A percentile compares a stretch with the other conserved stretches of the same genome.
These are phyloP conservation scores for Sporothrix mexicana DNA, from an alignment of 2,329 filamentous ascomycete genomes.

Conservation along the genomic window DNA sequence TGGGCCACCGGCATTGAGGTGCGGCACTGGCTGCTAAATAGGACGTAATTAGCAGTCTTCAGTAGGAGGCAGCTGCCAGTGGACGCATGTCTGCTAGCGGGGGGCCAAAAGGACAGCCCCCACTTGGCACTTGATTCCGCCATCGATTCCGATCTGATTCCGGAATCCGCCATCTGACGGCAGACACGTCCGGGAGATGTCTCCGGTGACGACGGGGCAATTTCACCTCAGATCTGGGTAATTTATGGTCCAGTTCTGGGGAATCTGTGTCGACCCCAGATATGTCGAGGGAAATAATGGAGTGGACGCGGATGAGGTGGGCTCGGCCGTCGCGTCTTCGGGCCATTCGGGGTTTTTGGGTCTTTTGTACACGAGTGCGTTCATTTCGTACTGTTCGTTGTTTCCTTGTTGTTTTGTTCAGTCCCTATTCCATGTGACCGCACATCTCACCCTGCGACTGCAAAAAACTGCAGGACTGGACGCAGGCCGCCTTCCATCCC, in stretches of 20 bases:
- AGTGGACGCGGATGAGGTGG: background rate
- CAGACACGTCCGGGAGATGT: background rate
- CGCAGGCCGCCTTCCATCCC: background rate
- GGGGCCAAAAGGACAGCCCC: background rate
- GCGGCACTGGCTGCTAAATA: constrained; percentile 1
- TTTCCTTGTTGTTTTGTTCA: background rate
- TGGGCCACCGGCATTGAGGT: background rate
- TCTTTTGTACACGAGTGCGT: background rate
- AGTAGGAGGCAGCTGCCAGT: background rate
- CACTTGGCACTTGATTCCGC: background rate
- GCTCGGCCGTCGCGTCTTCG: constrained; percentile 11
- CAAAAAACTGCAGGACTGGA: background rate
- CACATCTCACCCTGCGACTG: background rate
- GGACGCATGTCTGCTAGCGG: background rate
- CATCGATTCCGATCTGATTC: constrained; percentile 15
- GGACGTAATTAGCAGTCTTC: background rate
- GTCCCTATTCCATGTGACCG: too few relatives aligned
- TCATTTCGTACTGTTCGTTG: background rate
- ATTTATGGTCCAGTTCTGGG: too few relatives aligned
- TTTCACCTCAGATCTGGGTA: background rate
- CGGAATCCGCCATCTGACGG: background rate
- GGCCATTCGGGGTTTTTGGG: background rate
- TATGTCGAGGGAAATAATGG: background rate
- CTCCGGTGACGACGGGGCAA: too few relatives aligned
- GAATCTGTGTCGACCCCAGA: too few relatives aligned